Base-by-base conservation (phyloP, 2,329 filamentous ascomycete species). In the Emergomyces orientalis region DNA sequence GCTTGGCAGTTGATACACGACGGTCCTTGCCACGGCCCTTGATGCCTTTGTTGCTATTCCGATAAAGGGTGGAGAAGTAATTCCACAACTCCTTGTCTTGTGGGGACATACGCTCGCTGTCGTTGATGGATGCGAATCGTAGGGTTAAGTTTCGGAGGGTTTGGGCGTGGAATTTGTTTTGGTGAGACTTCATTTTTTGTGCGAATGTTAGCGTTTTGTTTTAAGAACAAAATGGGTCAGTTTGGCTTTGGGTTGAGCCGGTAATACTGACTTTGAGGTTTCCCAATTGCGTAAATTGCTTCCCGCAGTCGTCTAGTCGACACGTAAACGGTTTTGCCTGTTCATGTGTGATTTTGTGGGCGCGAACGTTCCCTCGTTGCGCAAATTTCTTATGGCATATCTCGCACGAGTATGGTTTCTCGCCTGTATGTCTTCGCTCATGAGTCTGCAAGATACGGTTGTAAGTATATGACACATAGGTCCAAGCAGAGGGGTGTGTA, bases 31-130 rank as follows among this genome's bases (percentile, higher is more conserved):
- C 94, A 55, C 94, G 86, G 13, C 94, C 94, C 77, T 97, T 97
- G 80, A 97, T 97, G 1, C 94, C 94, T 76, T 96, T 96, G 82
- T 97, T 97, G 77, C 89, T 92, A 77, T 97, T 95, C 80, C 96
- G 96, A 82, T 96, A 97, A n/a, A 96, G 81, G 0, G 82, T 82
- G 3, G 87, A 84, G 72, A 97, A 94, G 77, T 96, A 96, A 68
- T 88, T 84, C 80, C 89, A 91, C 59, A 97, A 80, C 64, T 91
- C 87, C 65, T 84, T 86, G 70, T 97, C 90, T 45, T 86, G 81
- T 0, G 83, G 79, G 13, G 79, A 80, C n/a, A 92, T 84, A 5
- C 80, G 78, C 45, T 88, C 84, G n/a, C 80, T 81, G 61, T 87
- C 82, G 43, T 78, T 76, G 63, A 87, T 79, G 45, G 81, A 80